phyloP scores from a whole-genome alignment of 768 basidiomycete genomes.

The Amanita molliuscula region DNA sequence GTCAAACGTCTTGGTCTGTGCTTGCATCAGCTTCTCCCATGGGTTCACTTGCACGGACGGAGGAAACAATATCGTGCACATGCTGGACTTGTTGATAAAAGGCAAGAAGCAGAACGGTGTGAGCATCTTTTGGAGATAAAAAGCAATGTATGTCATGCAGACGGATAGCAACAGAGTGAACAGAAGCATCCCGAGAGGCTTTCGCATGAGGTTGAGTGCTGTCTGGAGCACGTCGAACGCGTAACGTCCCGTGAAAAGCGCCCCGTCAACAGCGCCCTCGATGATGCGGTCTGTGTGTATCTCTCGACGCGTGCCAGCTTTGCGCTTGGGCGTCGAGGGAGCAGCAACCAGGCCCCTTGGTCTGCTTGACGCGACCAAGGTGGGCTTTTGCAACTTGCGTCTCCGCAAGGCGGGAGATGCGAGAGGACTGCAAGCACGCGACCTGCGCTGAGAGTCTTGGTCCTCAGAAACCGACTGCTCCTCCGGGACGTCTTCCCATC shows the following conservation, averaged over 20 bases:
- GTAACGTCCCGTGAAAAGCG: constrained; percentile 27
- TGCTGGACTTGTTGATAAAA: constrained; percentile 33
- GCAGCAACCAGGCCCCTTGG: constrained; percentile 1
- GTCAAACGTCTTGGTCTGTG: constrained; percentile 54
- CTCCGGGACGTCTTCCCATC: constrained; percentile 24
- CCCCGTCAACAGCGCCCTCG: constrained; percentile 19
- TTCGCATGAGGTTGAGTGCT: constrained; percentile 39
- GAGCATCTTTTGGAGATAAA: constrained; percentile 35
- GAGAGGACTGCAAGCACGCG: background rate
- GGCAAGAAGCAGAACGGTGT: constrained; percentile 56
- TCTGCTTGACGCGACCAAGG: background rate
- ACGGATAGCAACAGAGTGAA: constrained; percentile 41
- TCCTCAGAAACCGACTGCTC: background rate
- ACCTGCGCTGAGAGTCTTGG: background rate
- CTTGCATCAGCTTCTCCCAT: constrained; percentile 48
- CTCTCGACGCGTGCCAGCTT: constrained; percentile 3
- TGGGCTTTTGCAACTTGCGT: constrained; percentile 2
- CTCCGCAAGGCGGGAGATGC: constrained; percentile 4
- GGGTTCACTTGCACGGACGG: constrained; percentile 6
- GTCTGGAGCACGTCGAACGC: constrained; percentile 34
- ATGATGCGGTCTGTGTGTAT: constrained; percentile 17
- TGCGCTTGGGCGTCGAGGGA: constrained; percentile 5
- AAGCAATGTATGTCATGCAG: constrained; percentile 28
- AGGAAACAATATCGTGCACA: constrained; percentile 27
- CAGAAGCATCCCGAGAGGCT: constrained; percentile 44